Evolutionary conservation across 495 filamentous ascomycete species (phyloP).

Genomic region (Aspergillus homomorphus): DNA sequence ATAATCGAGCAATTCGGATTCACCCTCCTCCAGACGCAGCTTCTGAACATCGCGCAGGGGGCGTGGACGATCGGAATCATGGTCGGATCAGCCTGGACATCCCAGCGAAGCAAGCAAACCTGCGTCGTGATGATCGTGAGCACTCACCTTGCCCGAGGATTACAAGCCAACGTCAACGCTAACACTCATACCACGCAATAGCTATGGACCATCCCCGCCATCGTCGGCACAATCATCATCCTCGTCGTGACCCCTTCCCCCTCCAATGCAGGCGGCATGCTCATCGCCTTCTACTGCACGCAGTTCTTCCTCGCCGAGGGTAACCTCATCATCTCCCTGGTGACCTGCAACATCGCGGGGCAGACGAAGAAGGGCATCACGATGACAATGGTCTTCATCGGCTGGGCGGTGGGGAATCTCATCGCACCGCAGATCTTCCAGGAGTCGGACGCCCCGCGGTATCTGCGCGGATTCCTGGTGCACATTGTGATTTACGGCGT

Average conservation of each 20-base stretch:
- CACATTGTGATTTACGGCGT: slow-evolving; percentile 24
- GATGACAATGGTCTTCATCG: slow-evolving; percentile 28
- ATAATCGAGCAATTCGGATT: slow-evolving; percentile 35
- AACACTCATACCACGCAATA: neutral
- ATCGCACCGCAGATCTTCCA: slow-evolving; percentile 36
- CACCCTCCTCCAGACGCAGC: slow-evolving; percentile 26
- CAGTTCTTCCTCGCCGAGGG: slow-evolving; percentile 23
- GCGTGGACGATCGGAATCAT: slow-evolving; percentile 21
- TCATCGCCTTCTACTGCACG: slow-evolving; percentile 28
- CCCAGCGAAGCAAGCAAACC: slow-evolving; percentile 18
- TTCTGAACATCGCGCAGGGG: slow-evolving; percentile 28
- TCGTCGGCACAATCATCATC: slow-evolving; percentile 22
- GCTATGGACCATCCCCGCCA: slow-evolving; percentile 15
- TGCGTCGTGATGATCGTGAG: slow-evolving; percentile 23
- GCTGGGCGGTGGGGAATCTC: slow-evolving; percentile 28
- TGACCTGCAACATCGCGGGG: slow-evolving; percentile 55
- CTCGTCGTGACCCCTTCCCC: slow-evolving; percentile 17
- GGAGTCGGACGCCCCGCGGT: slow-evolving; percentile 26
- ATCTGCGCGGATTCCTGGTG: slow-evolving; percentile 22
- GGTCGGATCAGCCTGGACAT: slow-evolving; percentile 17
- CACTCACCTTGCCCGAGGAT: slow-evolving; percentile 6
- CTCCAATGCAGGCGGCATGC: slow-evolving; percentile 19
- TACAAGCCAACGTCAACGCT: no score
- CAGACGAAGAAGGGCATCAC: slow-evolving; percentile 57
- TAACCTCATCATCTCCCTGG: slow-evolving; percentile 40